Conservation (phyloP, 1,139 yeast species). For the Pichia sp. region DNA sequence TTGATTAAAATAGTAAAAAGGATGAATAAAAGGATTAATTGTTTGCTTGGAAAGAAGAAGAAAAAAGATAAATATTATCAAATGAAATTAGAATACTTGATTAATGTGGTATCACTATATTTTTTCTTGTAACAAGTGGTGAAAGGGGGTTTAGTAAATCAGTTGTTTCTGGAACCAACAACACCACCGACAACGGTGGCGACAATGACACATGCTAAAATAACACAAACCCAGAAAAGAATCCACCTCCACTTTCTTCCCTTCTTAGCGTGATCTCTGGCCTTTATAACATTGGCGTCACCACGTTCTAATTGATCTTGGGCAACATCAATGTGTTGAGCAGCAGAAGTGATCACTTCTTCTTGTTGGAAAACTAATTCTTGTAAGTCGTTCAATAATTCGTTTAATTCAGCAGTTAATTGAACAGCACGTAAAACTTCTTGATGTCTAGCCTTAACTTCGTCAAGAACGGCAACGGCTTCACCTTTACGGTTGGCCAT, state of each 20-base stretch:
- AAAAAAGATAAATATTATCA: too few species aligned
- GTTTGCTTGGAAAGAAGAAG: too few species aligned
- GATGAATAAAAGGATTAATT: not conserved
- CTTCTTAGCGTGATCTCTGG: slow-evolving; percentile 82
- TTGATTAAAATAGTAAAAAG: not conserved
- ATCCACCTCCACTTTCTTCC: slow-evolving; percentile 93
- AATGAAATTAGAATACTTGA: not conserved
- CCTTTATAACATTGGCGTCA: slow-evolving; percentile 90
- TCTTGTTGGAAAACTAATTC: slow-evolving; percentile 96
- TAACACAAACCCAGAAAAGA: slow-evolving; percentile 67
- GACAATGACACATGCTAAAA: slow-evolving; percentile 63
- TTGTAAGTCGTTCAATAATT: slow-evolving; percentile 95
- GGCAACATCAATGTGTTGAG: slow-evolving; percentile 77
- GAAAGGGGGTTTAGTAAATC: not conserved
- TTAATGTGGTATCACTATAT: not conserved
- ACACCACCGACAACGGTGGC: slow-evolving; percentile 59
- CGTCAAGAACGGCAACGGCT: slow-evolving; percentile 92
- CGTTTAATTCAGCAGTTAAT: slow-evolving; percentile 94
- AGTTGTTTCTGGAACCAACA: slow-evolving; percentile 32
- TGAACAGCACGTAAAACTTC: slow-evolving; percentile 94
- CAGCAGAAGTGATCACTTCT: slow-evolving; percentile 79
- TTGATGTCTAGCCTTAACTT: slow-evolving; percentile 95
- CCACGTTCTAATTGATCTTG: slow-evolving; percentile 93
- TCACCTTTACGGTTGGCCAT: slow-evolving; percentile 90
- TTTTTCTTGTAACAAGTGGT: not conserved